Conservation (phyloP, 768 basidiomycete species). For the Neoboletus subvelutipes region DNA sequence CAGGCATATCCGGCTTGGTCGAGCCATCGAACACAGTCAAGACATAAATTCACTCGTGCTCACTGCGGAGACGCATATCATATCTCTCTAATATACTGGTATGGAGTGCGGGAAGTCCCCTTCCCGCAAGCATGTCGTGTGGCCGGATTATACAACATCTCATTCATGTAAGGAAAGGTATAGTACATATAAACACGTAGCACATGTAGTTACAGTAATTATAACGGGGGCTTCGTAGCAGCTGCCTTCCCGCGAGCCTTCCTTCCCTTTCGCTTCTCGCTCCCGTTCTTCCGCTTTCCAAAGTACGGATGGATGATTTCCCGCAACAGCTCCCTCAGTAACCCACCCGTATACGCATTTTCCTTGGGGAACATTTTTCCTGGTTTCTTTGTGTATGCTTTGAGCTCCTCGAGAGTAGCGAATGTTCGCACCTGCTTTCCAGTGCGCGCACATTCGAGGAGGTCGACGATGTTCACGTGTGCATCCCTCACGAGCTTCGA, state of each 20-base stretch:
- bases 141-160: too few relatives aligned
- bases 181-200: neutral
- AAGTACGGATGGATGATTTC: slow-evolving; percentile 21
- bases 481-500: slow-evolving; percentile 29
- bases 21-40: too few relatives aligned
- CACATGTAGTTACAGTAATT: too few relatives aligned
- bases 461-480: slow-evolving; percentile 37
- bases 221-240: neutral
- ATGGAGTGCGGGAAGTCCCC: neutral
- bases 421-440: slow-evolving; percentile 26
- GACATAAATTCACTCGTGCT: too few relatives aligned
- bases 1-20: too few relatives aligned
- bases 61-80: neutral
- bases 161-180: neutral
- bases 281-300: slow-evolving; percentile 21
- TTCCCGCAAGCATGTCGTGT: too few relatives aligned
- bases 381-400: slow-evolving; percentile 21
- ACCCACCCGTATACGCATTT: slow-evolving; percentile 28
- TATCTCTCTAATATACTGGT: too few relatives aligned
- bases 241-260: slow-evolving; percentile 12
- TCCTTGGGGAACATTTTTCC: slow-evolving; percentile 30
- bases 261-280: slow-evolving; percentile 14
- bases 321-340: slow-evolving; percentile 32
- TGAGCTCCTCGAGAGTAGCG: slow-evolving; percentile 22
- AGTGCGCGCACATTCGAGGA: slow-evolving; percentile 22